Percentiles rank a stretch among this genome's conserved stretches.
phyloP scores from a whole-genome alignment of 306 rosid species.

The Corylus avellana region DNA sequence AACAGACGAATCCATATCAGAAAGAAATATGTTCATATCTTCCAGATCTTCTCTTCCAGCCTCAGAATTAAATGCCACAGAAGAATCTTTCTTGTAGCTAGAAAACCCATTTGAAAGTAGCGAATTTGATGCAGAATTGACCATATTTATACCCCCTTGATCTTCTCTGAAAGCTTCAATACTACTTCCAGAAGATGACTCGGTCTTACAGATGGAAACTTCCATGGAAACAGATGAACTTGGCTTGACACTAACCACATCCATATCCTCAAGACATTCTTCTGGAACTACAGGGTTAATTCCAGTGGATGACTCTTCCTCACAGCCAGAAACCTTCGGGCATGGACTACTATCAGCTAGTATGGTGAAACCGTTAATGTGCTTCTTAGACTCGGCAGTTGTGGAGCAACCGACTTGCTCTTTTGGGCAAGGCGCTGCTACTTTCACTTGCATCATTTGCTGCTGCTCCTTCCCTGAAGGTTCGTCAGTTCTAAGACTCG shows the following conservation, averaged over 20 bases:
- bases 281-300: conserved; percentile 28
- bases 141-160: conserved; percentile 19
- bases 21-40: conserved; percentile 22
- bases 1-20: conserved; percentile 29
- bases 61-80: not conserved
- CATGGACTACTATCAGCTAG: conserved; percentile 32
- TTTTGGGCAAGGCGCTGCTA: conserved; percentile 33
- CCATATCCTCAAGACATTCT: conserved; percentile 34
- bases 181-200: conserved; percentile 28
- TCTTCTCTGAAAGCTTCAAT: conserved; percentile 26
- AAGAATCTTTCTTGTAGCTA: conserved; percentile 14
- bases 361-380: conserved; percentile 24
- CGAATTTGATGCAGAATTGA: conserved; percentile 14
- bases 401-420: conserved; percentile 45
- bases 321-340: conserved; percentile 33
- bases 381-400: conserved; percentile 22
- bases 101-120: conserved; percentile 26
- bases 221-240: conserved; percentile 29
- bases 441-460: conserved; percentile 36
- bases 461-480: conserved; percentile 39
- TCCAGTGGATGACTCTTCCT: conserved; percentile 32
- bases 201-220: conserved; percentile 35
- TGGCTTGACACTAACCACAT: conserved; percentile 27
- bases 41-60: conserved; percentile 26
- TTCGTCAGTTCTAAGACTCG: conserved; percentile 56